These are phyloP conservation scores for Cyclotella kingstonii DNA, from an alignment of 108 stramenopile genomes.

Conservation along the genomic window DNA sequence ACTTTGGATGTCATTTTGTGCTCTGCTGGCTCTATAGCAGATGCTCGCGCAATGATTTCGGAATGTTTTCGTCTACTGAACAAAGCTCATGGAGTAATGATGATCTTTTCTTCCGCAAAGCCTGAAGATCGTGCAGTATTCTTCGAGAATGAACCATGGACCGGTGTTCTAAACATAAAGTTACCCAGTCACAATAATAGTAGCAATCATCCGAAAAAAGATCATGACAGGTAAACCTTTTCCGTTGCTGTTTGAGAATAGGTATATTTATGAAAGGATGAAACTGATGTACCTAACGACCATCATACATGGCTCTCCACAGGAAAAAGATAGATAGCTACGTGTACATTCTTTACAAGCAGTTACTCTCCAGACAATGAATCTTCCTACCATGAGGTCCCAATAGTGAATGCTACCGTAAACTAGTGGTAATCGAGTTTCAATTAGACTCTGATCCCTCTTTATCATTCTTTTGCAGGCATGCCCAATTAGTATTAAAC, in stretches of 20 bases:
- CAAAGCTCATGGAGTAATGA: conserved; percentile 60
- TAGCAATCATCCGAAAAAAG: conserved; percentile 15
- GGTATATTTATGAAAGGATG: not conserved
- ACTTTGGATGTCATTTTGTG: conserved; percentile 78
- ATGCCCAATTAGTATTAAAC: too few species aligned
- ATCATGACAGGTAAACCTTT: conserved; percentile 25
- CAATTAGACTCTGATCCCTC: too few species aligned
- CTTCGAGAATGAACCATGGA: conserved; percentile 62
- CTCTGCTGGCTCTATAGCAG: conserved; percentile 43
- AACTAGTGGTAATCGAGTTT: too few species aligned
- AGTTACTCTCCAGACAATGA: not conserved
- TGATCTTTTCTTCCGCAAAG: conserved; percentile 64
- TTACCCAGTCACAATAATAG: conserved; percentile 17
- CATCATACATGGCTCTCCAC: not conserved
- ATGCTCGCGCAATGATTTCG: conserved; percentile 41
- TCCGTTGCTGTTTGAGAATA: not conserved
- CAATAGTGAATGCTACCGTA: too few species aligned
- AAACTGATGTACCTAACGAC: not conserved
- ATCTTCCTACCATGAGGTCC: not conserved
- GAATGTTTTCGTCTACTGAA: conserved; percentile 67
- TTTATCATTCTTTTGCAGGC: too few species aligned
- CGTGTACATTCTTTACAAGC: conserved; percentile 47
- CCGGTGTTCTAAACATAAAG: conserved; percentile 40
- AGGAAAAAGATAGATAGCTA: conserved; percentile 32
- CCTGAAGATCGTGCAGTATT: conserved; percentile 73